Evolutionary conservation across 73 alveolate genomes (phyloP), one percentile per base, ranked within the genome.

Genomic region (Paramecium pentaurelia): DNA sequence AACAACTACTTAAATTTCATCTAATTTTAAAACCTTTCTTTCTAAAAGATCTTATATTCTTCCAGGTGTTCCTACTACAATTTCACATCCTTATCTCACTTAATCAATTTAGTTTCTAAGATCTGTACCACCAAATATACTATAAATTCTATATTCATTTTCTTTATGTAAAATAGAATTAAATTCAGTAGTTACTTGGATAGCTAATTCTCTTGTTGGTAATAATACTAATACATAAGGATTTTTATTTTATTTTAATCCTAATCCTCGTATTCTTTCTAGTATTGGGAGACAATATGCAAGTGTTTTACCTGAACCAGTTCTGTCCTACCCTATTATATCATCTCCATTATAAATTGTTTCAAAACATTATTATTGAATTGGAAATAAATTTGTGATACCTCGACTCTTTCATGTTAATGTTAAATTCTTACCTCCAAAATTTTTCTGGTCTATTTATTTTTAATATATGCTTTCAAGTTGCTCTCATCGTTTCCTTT

Each of bases 21-120:
- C 68, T 30, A 92, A 83, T 59, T 58, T 85, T 18, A 92, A 60
- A 84, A 94, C 97, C 36, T 97, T 97, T 90, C 99, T 96, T 60
- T 97, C 98, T 51, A 96, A 93, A 96, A 96, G 98, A 95, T 97
- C 99, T 14, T 97, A 96, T 30, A 30, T 97, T 95, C 97, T 6
- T 99, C 99, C 99, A 38, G 99, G 99, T 45, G 99, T 99, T 16
- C 99, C 99, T 3, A 99, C 99, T 45, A 98, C 93, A 93, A 98
- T 94, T 71, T 98, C 99, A 47, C 98, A 98, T 47, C 99, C 99
- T 32, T 85, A 49, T 89, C 95, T 75, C 28, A 92, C 75, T 71
- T 70, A 40, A 36, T 71, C 51, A 28, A 54, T 83, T 71, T 89
- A 60, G 9, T 70, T 58, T 89, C 92, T 89, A 9, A 89, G 42